Base-by-base conservation (phyloP, 176 grass and related monocot species). In the Aegilops bicornis region DNA sequence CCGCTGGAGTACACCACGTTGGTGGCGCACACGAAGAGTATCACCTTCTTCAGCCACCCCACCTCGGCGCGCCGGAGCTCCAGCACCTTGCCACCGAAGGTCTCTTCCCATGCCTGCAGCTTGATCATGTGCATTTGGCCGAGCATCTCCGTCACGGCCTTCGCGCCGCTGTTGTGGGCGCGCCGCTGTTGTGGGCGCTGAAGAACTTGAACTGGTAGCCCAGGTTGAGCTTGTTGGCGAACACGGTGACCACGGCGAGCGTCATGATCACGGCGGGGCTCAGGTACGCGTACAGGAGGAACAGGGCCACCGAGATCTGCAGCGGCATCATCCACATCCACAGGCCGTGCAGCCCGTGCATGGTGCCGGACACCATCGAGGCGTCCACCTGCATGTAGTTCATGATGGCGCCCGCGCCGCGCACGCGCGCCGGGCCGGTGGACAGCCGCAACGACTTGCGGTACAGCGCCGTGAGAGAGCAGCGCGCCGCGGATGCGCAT, bases 321-420 rank as follows among this genome's bases (percentile, higher is more conserved):
- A 92, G 85, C 24, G 90, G 93, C 93, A 90, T 95, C 20, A 90
- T 83, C 93, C 93, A 95, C 20, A 90, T 83, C 93, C 93, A 95
- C 12, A 95, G 61, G 17, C 45, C 78, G 64, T 92, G 90, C 20
- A 92, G 65, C 1, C 79, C 80, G 22, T 88, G 75, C 86, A 95
- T 92, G 52, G 87, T 82, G 76, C 65, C 43, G 10, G 88, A 90
- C 10, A 95, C 87, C 43, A 36, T 82, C 76, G 56, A 64, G 12
- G 93, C 80, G 54, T 95, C 93, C 37, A 90, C 90, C 76, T 82
- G 74, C 93, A 92, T 92, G 86, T 92, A 92, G 90, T 92, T 95
- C 8, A 95, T 86, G 85, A 95, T 92, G 83, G 87, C 82, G 36
- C 93, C 93, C 0, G 89, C 42, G 52, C 90, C 93, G 78, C 92